phyloP scores from a whole-genome alignment of 2,329 filamentous ascomycete species.

The Calonectria crousiana region DNA sequence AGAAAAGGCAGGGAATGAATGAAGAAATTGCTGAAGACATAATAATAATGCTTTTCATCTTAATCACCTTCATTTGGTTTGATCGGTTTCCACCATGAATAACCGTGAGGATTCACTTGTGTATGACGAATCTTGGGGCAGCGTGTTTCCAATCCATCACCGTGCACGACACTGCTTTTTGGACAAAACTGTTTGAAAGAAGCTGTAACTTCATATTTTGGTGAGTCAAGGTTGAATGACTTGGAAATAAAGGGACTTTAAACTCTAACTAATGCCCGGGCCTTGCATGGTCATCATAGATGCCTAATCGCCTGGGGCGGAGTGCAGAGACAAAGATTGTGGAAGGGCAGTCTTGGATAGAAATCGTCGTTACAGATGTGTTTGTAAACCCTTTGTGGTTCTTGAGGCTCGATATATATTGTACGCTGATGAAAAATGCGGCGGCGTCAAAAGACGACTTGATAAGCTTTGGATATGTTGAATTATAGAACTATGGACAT shows the following conservation, averaged over 20 bases:
- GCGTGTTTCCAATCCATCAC: slow-evolving; percentile 83
- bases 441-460: neutral
- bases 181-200: slow-evolving; percentile 73
- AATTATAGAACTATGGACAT: neutral
- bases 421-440: neutral
- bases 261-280: slow-evolving; percentile 82
- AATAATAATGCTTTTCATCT: neutral
- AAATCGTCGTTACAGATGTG: slow-evolving; percentile 19
- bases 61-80: neutral
- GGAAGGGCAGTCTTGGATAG: neutral
- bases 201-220: slow-evolving; percentile 68
- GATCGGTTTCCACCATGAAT: neutral
- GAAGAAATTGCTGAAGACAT: neutral
- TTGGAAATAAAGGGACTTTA: slow-evolving; percentile 72
- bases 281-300: slow-evolving; percentile 79
- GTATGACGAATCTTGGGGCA: slow-evolving; percentile 83
- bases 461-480: neutral
- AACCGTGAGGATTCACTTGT: slow-evolving; percentile 69
- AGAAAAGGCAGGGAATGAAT: neutral
- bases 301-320: slow-evolving; percentile 69
- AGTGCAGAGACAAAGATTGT: slow-evolving; percentile 49
- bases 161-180: slow-evolving; percentile 75
- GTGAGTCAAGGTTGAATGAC: slow-evolving; percentile 71
- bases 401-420: slow-evolving; percentile 16
- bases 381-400: slow-evolving; percentile 25